Evolutionary conservation across 148 eudicot genomes (phyloP), one percentile per base, ranked within the genome.

Genomic region (Limonium bicolor): DNA sequence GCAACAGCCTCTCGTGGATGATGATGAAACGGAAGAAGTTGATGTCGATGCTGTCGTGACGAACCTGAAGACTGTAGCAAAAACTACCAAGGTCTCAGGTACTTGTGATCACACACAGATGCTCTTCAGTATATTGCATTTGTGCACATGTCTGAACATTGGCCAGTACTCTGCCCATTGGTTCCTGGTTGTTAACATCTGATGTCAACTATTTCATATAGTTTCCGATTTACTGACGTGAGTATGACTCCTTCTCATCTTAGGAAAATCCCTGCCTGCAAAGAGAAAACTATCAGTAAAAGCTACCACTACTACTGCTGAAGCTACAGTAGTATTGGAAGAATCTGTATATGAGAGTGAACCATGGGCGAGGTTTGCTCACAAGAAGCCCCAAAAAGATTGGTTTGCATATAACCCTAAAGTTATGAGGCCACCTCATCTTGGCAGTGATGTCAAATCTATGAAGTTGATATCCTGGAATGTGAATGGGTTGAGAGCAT

Each of bases 401-500:
- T 90, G 99, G 99, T 53, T 63, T 46, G 82, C 64, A 22, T 90
- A 90, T 59, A 80, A 90, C 65, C 99, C 99, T 7, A 73, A 67
- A 59, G 78, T 66, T 46, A 80, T 90, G 95, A 90, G 95, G 74
- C 74, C 77, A 1, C 76, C 85, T 36, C 72, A 84, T 63, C 86
- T 80, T 66, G 40, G 48, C 39, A 48, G 55, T 45, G 71, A 73
- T 54, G 56, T 66, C 4, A 55, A 66, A 30, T 57, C 55, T 60
- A 53, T 78, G 42, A 90, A 85, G 74, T 51, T 85, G 56, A 54
- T 90, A 65, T 90, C 99, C 20, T 90, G 99, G 95, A 90, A 90
- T 65, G 99, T 90, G 24, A 90, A 90, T 69, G 99, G 99, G 23
- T 63, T 90, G 56, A 76, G 99, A 62, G 95, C 95, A 24, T 50